Evolutionary conservation across 2,329 filamentous ascomycete species (phyloP).

Genomic region (Thelonectria rubi): DNA sequence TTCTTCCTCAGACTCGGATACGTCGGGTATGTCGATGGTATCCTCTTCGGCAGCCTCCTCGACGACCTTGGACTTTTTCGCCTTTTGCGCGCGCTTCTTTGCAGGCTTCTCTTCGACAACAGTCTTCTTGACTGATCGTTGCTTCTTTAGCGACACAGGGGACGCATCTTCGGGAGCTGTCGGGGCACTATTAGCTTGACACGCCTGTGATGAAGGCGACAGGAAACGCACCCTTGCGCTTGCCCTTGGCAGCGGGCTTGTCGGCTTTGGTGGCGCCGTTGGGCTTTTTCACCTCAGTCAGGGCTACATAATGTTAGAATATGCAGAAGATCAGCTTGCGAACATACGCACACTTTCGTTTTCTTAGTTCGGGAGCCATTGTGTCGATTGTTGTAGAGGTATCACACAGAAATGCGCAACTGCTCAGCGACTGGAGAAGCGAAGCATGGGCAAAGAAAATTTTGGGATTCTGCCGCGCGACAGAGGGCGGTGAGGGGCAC

Average conservation of each 20-base stretch:
- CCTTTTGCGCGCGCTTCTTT: slow-evolving; percentile 48
- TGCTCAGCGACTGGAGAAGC: slow-evolving; percentile 24
- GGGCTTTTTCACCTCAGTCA: slow-evolving; percentile 45
- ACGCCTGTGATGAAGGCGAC: not conserved
- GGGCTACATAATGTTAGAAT: slow-evolving; percentile 39
- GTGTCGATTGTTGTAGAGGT: slow-evolving; percentile 37
- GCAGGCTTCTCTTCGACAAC: slow-evolving; percentile 37
- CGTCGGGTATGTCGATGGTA: slow-evolving; percentile 45
- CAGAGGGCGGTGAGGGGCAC: slow-evolving; percentile 44
- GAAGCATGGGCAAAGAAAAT: slow-evolving; percentile 40
- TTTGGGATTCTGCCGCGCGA: slow-evolving; percentile 49
- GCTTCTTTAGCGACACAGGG: slow-evolving; percentile 56
- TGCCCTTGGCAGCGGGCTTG: slow-evolving; percentile 49
- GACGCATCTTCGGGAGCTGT: slow-evolving; percentile 57
- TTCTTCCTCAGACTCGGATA: slow-evolving; percentile 50
- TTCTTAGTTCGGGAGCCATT: slow-evolving; percentile 59
- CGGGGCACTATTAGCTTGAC: slow-evolving; percentile 38
- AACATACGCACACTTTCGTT: slow-evolving; percentile 45
- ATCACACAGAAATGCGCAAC: slow-evolving; percentile 29
- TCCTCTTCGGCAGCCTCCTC: slow-evolving; percentile 42
- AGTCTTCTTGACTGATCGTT: slow-evolving; percentile 52
- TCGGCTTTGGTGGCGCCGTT: slow-evolving; percentile 45
- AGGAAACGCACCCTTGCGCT: slow-evolving; percentile 48
- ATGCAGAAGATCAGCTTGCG: not conserved
- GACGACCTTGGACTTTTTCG: slow-evolving; percentile 44